These are phyloP conservation scores for Chalciporus piperatoides DNA, from an alignment of 1,284 basidiomycete species.

Conservation along the genomic window DNA sequence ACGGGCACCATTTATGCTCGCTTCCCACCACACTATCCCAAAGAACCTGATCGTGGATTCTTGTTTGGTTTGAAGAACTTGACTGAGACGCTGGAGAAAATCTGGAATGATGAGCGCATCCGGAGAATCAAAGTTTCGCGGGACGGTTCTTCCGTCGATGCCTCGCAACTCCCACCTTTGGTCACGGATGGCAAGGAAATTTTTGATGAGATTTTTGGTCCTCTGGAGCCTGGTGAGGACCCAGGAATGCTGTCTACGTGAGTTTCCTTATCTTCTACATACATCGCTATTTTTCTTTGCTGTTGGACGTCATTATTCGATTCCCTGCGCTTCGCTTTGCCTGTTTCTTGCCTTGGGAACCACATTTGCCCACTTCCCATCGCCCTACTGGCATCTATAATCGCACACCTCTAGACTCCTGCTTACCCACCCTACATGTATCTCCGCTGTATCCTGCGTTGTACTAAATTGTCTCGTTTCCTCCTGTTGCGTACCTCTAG, in stretches of 20 bases:
- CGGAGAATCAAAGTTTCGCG: constrained; percentile 60
- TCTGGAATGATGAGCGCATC: constrained; percentile 82
- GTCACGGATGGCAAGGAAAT: constrained; percentile 69
- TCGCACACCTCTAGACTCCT: constrained; percentile 17
- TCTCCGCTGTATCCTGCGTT: not conserved
- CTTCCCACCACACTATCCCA: constrained; percentile 89
- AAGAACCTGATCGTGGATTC: constrained; percentile 92
- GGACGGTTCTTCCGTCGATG: constrained; percentile 48
- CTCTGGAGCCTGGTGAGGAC: constrained; percentile 54
- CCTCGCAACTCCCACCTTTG: constrained; percentile 57
- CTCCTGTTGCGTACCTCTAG: constrained; percentile 2
- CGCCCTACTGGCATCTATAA: not conserved
- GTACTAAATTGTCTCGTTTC: constrained; percentile 17
- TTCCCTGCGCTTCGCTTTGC: not conserved
- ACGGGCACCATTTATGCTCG: constrained; percentile 80
- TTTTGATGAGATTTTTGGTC: constrained; percentile 68
- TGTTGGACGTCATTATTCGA: not conserved
- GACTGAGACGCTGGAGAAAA: constrained; percentile 66
- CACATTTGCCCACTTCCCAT: not conserved
- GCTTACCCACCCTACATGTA: constrained; percentile 7
- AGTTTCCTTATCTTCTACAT: constrained; percentile 15
- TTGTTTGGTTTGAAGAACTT: constrained; percentile 88
- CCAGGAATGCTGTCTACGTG: constrained; percentile 70
- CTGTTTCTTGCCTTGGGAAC: not conserved
- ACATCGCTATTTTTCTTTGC: not conserved